Evolutionary conservation across 768 basidiomycete genomes (phyloP).

Genomic region (Podaxis sp.): DNA sequence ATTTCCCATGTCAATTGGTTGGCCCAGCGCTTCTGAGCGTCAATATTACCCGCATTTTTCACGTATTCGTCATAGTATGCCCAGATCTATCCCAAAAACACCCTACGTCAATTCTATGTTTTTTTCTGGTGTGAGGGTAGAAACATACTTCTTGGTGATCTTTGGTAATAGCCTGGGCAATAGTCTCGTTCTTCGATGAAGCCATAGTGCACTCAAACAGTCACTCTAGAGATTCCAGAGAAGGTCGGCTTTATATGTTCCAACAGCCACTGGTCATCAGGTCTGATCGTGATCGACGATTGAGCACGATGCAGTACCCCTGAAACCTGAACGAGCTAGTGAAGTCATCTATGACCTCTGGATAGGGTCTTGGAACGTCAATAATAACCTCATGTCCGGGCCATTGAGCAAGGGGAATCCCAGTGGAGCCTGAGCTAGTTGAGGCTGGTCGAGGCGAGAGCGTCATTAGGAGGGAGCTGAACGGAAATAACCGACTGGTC

Average conservation of each 20-base stretch:
- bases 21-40: conserved; percentile 53
- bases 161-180: conserved; percentile 3
- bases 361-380: not conserved
- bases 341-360: not conserved
- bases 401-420: too few species aligned
- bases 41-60: conserved; percentile 38
- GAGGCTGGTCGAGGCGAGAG: too few species aligned
- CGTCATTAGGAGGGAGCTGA: too few species aligned
- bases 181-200: not conserved
- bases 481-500: too few species aligned
- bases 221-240: not conserved
- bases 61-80: conserved; percentile 53
- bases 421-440: too few species aligned
- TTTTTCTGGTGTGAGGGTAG: not conserved
- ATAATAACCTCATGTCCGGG: not conserved
- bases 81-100: conserved; percentile 44
- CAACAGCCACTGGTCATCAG: not conserved
- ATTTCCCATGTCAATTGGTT: conserved; percentile 61
- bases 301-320: not conserved
- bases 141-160: conserved; percentile 14
- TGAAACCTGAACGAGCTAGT: not conserved
- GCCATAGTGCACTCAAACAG: not conserved
- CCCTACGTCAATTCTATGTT: not conserved
- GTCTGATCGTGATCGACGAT: too few species aligned
- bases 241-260: not conserved